Base-by-base conservation (phyloP, 1,284 basidiomycete genomes). In the Fomitiporia mediterranea region DNA sequence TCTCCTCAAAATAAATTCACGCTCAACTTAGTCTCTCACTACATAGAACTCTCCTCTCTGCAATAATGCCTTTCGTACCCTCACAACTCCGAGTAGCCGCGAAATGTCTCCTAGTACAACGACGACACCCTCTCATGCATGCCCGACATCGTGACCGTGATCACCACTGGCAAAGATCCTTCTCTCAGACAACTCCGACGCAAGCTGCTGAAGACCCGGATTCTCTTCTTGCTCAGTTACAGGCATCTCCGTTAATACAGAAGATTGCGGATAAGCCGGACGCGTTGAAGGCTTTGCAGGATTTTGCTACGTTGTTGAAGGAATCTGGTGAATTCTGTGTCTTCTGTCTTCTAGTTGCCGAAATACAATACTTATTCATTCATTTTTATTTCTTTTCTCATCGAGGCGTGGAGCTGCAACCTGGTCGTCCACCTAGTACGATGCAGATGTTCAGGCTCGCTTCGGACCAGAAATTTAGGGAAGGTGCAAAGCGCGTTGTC, bases 401-500 rank as follows among this genome's bases (percentile, higher is more conserved):
- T n/a, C n/a, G n/a, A 84, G 83, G 76, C 6, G 60, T 83, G 51
- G 77, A 81, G 58, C 56, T 77, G 40, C 66, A 72, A 17, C 62
- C 69, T 0, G 74, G 73, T 7, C 68, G 70, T 47, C 69, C 70
- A 34, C 81, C 81, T 4, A 77, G 79, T 11, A 71, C 72, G n/a
- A 68, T 78, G 44, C 73, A 79, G 51, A 71, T 83, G 70, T 68
- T 82, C 57, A 79, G 74, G 59, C 68, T 86, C 35, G 69, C 78
- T 19, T 70, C 76, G 55, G 81, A 74, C 61, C 63, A 77, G 2
- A 79, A 80, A 50, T 81, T 86, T 55, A 71, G 79, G 54, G 71
- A 68, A 47, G 75, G 73, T 32, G 72, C 77, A 34, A 72, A 74
- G 62, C 71, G 68, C 43, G 70, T 84, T 17, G 70, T 72, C 53